phyloP scores from a whole-genome alignment of 2,329 filamentous ascomycete species.

The Fonsecaea pedrosoi region DNA sequence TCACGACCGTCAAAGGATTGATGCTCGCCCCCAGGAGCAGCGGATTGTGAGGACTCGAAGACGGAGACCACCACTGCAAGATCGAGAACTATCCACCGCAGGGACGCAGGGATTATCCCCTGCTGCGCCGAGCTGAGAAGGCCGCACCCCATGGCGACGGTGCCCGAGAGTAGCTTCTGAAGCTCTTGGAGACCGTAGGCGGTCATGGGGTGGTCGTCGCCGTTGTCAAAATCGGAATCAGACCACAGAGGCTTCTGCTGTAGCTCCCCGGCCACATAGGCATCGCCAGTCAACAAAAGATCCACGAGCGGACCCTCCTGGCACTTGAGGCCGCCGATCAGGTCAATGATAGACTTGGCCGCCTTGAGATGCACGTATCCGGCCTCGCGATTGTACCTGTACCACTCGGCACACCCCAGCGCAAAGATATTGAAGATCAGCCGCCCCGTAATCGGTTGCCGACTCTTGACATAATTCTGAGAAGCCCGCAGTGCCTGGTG shows the following conservation, averaged over 20 bases:
- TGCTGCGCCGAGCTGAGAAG: slow-evolving; percentile 24
- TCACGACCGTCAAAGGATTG: neutral
- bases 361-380: slow-evolving; percentile 31
- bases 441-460: slow-evolving; percentile 21
- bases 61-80: slow-evolving; percentile 22
- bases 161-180: slow-evolving; percentile 22
- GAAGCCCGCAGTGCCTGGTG: slow-evolving; percentile 30
- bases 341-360: slow-evolving; percentile 28
- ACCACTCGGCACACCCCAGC: slow-evolving; percentile 32
- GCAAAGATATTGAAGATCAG: slow-evolving; percentile 33
- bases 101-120: slow-evolving; percentile 20
- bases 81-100: slow-evolving; percentile 30
- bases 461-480: slow-evolving; percentile 23
- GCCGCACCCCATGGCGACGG: slow-evolving; percentile 16
- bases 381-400: slow-evolving; percentile 28
- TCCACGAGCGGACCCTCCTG: slow-evolving; percentile 30
- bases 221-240: slow-evolving; percentile 29
- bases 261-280: slow-evolving; percentile 29
- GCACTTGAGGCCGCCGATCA: slow-evolving; percentile 26
- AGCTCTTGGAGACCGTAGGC: slow-evolving; percentile 26
- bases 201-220: slow-evolving; percentile 28
- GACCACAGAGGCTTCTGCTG: slow-evolving; percentile 22
- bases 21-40: neutral
- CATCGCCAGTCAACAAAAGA: slow-evolving; percentile 32
- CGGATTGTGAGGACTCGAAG: slow-evolving; percentile 15